phyloP scores from a whole-genome alignment of 306 rosid species.

The Glycine soja region DNA sequence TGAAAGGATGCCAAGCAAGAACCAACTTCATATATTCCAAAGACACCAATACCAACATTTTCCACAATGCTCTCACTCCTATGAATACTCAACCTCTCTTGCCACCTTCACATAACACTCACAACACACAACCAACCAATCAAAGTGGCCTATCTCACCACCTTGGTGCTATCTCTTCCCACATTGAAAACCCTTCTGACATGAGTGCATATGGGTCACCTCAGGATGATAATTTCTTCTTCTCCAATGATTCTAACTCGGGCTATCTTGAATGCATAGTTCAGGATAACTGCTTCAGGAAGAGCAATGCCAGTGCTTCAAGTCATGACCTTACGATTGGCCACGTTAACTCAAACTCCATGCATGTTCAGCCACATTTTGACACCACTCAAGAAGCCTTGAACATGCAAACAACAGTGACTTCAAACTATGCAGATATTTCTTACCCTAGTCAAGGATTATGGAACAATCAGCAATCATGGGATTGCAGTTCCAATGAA shows the following conservation, averaged over 20 bases:
- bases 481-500: slow-evolving; percentile 65
- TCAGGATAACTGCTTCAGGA: slow-evolving; percentile 79
- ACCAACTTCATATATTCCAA: slow-evolving; percentile 87
- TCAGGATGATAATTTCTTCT: slow-evolving; percentile 60
- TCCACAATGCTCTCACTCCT: slow-evolving; percentile 46
- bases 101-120: slow-evolving; percentile 58
- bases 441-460: too few species aligned
- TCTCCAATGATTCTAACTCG: slow-evolving; percentile 69
- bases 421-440: neutral
- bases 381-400: slow-evolving; percentile 39
- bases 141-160: slow-evolving; percentile 30
- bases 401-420: slow-evolving; percentile 33
- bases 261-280: slow-evolving; percentile 95
- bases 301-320: slow-evolving; percentile 41
- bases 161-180: slow-evolving; percentile 1
- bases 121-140: slow-evolving; percentile 47
- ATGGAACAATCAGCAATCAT: neutral
- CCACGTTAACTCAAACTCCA: slow-evolving; percentile 42
- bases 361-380: slow-evolving; percentile 48
- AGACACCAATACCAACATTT: slow-evolving; percentile 50
- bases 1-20: slow-evolving; percentile 92
- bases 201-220: slow-evolving; percentile 42
- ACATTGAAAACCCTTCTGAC: slow-evolving; percentile 35
- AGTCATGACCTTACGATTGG: slow-evolving; percentile 45
- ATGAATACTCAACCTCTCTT: slow-evolving; percentile 47